Evolutionary conservation across 441 rosid species (phyloP).

Genomic region (Erysimum cheiri): DNA sequence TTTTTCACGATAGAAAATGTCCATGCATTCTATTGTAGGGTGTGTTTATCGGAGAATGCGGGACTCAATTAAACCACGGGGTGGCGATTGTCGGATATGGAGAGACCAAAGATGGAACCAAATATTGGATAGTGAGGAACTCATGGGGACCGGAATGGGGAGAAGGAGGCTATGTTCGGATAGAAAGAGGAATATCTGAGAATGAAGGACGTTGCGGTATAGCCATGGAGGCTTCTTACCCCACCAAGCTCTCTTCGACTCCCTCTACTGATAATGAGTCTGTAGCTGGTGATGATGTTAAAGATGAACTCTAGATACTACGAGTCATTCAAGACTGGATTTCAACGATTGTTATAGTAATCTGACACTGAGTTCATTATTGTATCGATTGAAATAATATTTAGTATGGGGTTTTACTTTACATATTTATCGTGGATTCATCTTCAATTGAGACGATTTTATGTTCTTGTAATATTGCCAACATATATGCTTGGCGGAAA

Average conservation of each 20-base stretch:
- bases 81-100: slow-evolving; percentile 90
- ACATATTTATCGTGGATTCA: not conserved
- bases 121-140: slow-evolving; percentile 88
- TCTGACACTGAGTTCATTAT: not conserved
- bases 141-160: slow-evolving; percentile 97
- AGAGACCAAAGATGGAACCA: slow-evolving; percentile 65
- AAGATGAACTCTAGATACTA: slow-evolving; percentile 39
- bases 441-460: not conserved
- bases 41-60: slow-evolving; percentile 75
- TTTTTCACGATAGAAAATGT: not conserved
- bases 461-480: not conserved
- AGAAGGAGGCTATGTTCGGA: slow-evolving; percentile 84
- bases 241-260: slow-evolving; percentile 45
- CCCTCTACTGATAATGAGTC: slow-evolving; percentile 29
- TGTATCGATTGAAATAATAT: not conserved
- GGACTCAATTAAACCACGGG: slow-evolving; percentile 75
- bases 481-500: not conserved
- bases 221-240: slow-evolving; percentile 89
- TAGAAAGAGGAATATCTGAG: slow-evolving; percentile 64
- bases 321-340: slow-evolving; percentile 18
- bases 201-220: slow-evolving; percentile 79
- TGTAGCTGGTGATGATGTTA: slow-evolving; percentile 14
- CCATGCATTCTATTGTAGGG: slow-evolving; percentile 57
- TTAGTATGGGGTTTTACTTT: not conserved
- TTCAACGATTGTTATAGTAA: not conserved